These are phyloP conservation scores for Alnus rubra DNA, from an alignment of 306 rosid species.

Conservation along the genomic window DNA sequence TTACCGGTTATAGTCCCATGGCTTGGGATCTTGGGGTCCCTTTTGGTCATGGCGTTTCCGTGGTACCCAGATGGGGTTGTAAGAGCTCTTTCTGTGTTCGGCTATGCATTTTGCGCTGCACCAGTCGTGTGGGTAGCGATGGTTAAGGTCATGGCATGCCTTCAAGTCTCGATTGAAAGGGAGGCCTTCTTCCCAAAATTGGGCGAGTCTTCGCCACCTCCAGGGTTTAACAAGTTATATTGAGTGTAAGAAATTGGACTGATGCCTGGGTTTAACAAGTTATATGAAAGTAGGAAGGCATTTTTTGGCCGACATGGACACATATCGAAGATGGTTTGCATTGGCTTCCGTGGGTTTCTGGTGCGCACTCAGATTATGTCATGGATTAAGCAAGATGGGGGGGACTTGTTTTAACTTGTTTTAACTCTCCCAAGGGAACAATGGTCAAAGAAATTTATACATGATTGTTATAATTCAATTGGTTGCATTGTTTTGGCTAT, in stretches of 20 bases:
- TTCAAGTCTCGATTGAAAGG: conserved; percentile 69
- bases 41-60: conserved; percentile 77
- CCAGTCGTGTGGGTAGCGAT: conserved; percentile 66
- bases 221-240: conserved; percentile 58
- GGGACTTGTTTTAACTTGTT: not conserved
- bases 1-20: conserved; percentile 60
- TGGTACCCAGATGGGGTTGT: conserved; percentile 73
- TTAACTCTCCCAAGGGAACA: not conserved
- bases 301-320: not conserved
- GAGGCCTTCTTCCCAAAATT: conserved; percentile 65
- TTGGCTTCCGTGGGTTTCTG: not conserved
- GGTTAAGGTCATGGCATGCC: conserved; percentile 48
- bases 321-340: conserved; percentile 5
- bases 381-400: conserved; percentile 8
- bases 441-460: conserved; percentile 11
- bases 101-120: conserved; percentile 67
- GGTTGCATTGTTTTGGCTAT: not conserved
- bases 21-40: conserved; percentile 57
- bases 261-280: conserved; percentile 51
- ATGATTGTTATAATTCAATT: not conserved
- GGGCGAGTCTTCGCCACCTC: conserved; percentile 53
- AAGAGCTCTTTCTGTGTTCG: conserved; percentile 67
- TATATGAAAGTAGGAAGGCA: conserved; percentile 20
- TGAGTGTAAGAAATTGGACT: conserved; percentile 17
- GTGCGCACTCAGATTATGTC: not conserved